Conservation (phyloP, 495 filamentous ascomycete species). For the Lasiosphaeria ovina region DNA sequence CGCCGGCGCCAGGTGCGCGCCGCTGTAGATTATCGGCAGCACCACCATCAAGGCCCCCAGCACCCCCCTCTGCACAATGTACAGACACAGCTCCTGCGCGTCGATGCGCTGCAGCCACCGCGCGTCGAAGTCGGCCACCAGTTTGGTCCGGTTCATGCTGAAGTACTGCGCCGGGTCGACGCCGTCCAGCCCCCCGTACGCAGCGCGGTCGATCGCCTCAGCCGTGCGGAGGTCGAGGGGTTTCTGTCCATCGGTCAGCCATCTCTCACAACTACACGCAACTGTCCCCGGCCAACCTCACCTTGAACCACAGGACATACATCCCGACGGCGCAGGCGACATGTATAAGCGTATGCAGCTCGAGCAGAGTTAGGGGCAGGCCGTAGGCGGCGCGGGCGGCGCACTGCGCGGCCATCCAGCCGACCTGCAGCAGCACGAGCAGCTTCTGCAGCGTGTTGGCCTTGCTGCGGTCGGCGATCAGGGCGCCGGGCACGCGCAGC, state of each 20-base stretch:
- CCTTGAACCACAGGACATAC: conserved; percentile 27
- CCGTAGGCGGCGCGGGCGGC: conserved; percentile 17
- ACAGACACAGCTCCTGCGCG: background rate
- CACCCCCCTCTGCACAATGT: background rate
- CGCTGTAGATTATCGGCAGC: conserved; percentile 1
- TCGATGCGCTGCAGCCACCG: background rate
- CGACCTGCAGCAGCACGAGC: conserved; percentile 31
- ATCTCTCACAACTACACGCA: background rate
- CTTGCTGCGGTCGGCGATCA: conserved; percentile 31
- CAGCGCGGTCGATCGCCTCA: too few relatives aligned
- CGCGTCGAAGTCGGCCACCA: background rate
- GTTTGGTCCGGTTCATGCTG: too few relatives aligned
- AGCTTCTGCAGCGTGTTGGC: conserved; percentile 32
- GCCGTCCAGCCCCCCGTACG: too few relatives aligned
- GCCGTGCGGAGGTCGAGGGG: background rate
- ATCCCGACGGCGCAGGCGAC: conserved; percentile 35
- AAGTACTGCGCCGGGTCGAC: too few relatives aligned
- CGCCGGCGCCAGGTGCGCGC: background rate
- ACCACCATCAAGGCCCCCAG: background rate
- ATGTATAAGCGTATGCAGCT: conserved; percentile 39
- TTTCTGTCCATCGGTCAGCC: background rate
- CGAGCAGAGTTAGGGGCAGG: conserved; percentile 33
- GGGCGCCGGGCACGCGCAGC: background rate
- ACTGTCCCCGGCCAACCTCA: background rate
- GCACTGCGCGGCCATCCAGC: conserved; percentile 33